These are phyloP conservation scores for Podospora fimiseda DNA, from an alignment of 495 filamentous ascomycete genomes.

Conservation along the genomic window DNA sequence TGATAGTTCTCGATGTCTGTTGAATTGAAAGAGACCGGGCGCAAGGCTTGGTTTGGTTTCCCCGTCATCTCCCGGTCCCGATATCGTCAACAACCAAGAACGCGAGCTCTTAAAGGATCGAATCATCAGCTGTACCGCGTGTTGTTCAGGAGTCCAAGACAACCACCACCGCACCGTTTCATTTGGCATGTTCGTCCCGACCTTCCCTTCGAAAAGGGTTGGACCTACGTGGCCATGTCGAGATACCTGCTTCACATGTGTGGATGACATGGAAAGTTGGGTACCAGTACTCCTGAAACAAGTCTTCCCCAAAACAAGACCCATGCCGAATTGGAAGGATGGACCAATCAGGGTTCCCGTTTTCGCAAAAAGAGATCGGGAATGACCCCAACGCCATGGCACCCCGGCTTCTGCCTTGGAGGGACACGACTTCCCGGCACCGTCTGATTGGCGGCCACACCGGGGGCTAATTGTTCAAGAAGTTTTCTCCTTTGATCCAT, in stretches of 20 bases:
- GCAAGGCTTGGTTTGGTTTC: no score
- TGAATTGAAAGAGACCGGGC: no score
- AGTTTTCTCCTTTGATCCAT: not conserved
- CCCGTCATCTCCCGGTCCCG: no score
- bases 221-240: not conserved
- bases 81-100: no score
- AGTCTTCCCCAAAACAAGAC: constrained; percentile 9
- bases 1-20: no score
- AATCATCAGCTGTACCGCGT: not conserved
- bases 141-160: not conserved
- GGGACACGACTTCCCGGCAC: constrained; percentile 2
- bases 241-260: constrained; percentile 3
- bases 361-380: not conserved
- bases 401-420: constrained; percentile 14
- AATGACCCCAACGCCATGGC: constrained; percentile 24
- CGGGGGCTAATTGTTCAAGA: not conserved
- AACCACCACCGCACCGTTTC: not conserved
- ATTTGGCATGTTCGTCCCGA: not conserved
- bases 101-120: no score
- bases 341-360: not conserved
- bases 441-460: constrained; percentile 16
- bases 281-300: constrained; percentile 26
- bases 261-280: constrained; percentile 10
- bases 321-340: constrained; percentile 17
- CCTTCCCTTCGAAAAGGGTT: not conserved